A percentile compares a stretch with the other conserved stretches of the same genome.
phyloP scores from a whole-genome alignment of 2,329 filamentous ascomycete genomes.

The Coniella lustricola region DNA sequence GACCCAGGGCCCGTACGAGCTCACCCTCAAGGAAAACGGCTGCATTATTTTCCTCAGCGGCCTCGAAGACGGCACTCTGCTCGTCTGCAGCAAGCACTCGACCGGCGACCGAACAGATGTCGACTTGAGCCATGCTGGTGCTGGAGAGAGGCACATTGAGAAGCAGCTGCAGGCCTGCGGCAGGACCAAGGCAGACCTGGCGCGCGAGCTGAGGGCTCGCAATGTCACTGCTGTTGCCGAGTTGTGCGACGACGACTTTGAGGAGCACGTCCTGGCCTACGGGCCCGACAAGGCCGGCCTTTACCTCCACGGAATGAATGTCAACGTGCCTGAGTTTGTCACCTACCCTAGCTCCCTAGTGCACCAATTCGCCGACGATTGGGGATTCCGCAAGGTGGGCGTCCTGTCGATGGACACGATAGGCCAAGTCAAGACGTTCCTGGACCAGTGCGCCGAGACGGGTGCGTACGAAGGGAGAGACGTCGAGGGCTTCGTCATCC shows the following conservation, averaged over 20 bases:
- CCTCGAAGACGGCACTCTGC: conserved; percentile 76
- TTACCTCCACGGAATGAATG: conserved; percentile 92
- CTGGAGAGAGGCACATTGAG: conserved; percentile 76
- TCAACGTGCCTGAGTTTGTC: conserved; percentile 86
- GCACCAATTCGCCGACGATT: conserved; percentile 80
- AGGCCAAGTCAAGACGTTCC: conserved; percentile 65
- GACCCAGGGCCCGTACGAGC: conserved; percentile 83
- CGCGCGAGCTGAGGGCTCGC: conserved; percentile 64
- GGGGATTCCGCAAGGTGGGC: conserved; percentile 89
- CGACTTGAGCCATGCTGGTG: conserved; percentile 72
- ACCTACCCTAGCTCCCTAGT: conserved; percentile 81
- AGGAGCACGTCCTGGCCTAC: conserved; percentile 94
- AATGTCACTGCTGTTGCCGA: conserved; percentile 95
- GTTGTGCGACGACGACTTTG: conserved; percentile 90
- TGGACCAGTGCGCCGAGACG: conserved; percentile 79
- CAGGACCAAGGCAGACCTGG: conserved; percentile 72
- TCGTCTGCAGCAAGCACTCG: conserved; percentile 99
- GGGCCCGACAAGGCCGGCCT: conserved; percentile 75
- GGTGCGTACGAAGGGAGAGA: conserved; percentile 86
- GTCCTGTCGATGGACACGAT: conserved; percentile 72
- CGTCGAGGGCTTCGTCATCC: conserved; percentile 93
- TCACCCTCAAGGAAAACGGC: conserved; percentile 98
- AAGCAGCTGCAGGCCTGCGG: conserved; percentile 70
- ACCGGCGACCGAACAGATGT: conserved; percentile 71
- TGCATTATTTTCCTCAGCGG: conserved; percentile 98